These are phyloP conservation scores for Flaveria bidentis DNA, from an alignment of 129 eudicot species.

Conservation along the genomic window DNA sequence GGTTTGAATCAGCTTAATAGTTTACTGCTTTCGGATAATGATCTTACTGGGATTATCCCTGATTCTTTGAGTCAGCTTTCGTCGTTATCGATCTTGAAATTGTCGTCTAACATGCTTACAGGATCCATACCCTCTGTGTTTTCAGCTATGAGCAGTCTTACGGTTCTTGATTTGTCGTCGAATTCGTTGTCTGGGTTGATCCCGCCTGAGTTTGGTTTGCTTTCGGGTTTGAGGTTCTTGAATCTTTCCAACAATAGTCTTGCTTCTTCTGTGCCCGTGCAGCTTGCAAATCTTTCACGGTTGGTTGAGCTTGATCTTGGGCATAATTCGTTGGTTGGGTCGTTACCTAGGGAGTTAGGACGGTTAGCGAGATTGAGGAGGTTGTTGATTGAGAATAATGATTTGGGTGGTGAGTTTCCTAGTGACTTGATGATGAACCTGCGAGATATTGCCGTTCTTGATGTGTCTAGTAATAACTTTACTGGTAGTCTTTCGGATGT, in stretches of 20 bases:
- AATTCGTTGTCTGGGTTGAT: conserved; percentile 69
- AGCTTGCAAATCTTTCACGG: conserved; percentile 51
- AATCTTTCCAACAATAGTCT: conserved; percentile 58
- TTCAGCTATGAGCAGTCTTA: conserved; percentile 49
- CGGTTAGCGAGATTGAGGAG: conserved; percentile 43
- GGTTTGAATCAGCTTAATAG: conserved; percentile 34
- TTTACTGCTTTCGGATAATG: conserved; percentile 49
- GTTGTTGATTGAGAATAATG: conserved; percentile 45
- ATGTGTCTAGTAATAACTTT: conserved; percentile 48
- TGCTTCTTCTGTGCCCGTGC: conserved; percentile 49
- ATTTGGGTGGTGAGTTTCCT: conserved; percentile 43
- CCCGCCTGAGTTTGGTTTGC: conserved; percentile 45
- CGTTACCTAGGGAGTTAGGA: conserved; percentile 46
- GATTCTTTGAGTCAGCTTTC: conserved; percentile 45
- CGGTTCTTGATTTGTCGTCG: conserved; percentile 52
- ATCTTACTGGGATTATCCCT: conserved; percentile 61
- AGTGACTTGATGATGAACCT: conserved; percentile 33
- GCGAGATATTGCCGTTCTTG: conserved; percentile 41
- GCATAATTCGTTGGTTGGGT: conserved; percentile 46
- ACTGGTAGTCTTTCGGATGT: conserved; percentile 44
- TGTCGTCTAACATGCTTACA: conserved; percentile 52
- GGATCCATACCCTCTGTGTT: conserved; percentile 56
- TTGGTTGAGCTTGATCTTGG: conserved; percentile 67
- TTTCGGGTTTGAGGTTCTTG: conserved; percentile 41
- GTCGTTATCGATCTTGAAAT: conserved; percentile 47